Evolutionary conservation across 106 monocot species (phyloP), one percentile per base, ranked within the genome.

Genomic region (Xerophyta viscosa): DNA sequence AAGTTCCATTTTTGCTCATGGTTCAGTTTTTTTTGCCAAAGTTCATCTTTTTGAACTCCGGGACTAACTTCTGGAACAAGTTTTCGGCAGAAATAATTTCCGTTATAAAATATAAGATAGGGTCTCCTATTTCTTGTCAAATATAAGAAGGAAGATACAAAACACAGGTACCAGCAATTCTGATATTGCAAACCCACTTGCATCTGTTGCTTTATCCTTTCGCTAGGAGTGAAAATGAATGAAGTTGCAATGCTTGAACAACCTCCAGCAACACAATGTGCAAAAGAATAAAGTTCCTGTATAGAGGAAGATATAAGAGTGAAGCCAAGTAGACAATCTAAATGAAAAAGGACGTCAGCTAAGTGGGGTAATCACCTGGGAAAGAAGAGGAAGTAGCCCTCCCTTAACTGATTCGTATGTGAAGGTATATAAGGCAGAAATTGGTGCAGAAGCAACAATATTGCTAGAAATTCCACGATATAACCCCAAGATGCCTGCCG

Each of bases 351-450:
- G 11, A 6, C 33, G 11, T 11, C 11, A 36, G 33, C 33, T 36
- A 11, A 36, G 33, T 11, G 5, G 5, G 11, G 30, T 27, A 70
- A n/a, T 59, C 24, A 90, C 96, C 82, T 85, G 79, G 37, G 86
- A 82, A 6, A 98, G 57, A 57, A 71, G 37, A 64, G 96, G 96
- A 11, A 98, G 60, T 27, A 89, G 59, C 61, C 56, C 67, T 49
- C 74, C 70, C 67, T 98, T 98, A n/a, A 88, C 96, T 52, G 79
- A 82, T 80, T 98, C 96, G 69, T 96, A 96, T 33, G 96, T 98
- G 52, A 71, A 82, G 2, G 85, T 98, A 48, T 89, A 98, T 60
- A 98, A 70, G 59, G 96, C 89, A 37, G 96, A 98, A 46, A 82
- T 90, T 57, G 89, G 96, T 30, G 96, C 89, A 37, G 89, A 79